These are phyloP conservation scores for Claviceps pazoutovae DNA, from an alignment of 2,329 filamentous ascomycete genomes.

Conservation along the genomic window DNA sequence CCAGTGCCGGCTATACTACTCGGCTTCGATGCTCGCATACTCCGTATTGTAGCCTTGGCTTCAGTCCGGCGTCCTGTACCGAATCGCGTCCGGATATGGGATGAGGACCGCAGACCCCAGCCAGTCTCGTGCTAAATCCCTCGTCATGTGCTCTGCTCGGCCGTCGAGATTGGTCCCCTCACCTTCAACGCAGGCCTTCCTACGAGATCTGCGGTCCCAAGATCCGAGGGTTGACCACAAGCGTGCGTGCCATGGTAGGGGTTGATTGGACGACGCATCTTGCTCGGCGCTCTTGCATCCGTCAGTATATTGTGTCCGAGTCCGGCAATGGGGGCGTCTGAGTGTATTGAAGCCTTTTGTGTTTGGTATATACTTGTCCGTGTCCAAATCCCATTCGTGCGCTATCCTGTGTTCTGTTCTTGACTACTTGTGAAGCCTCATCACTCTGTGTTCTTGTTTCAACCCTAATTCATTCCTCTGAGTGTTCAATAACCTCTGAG, in stretches of 20 bases:
- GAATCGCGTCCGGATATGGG: not conserved
- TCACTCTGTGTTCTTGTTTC: not conserved
- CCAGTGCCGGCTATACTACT: not conserved
- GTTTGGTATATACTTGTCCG: slow-evolving; percentile 12
- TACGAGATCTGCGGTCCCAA: not conserved
- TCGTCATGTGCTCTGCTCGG: not conserved
- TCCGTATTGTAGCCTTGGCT: not conserved
- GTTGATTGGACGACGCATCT: not conserved
- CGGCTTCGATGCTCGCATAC: not conserved
- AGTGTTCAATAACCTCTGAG: slow-evolving; percentile 6
- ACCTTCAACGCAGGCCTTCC: not conserved
- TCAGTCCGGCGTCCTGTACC: not conserved
- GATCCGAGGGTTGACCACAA: not conserved
- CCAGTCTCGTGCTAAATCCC: not conserved
- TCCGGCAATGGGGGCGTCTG: not conserved
- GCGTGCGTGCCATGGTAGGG: not conserved
- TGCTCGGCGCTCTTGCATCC: not conserved
- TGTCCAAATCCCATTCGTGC: slow-evolving; percentile 3
- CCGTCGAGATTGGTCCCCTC: not conserved
- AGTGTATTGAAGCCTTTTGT: not conserved
- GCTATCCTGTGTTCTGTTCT: slow-evolving; percentile 7
- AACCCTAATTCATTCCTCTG: not conserved
- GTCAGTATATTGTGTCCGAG: not conserved
- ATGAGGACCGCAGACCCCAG: not conserved
- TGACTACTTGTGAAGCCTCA: not conserved